Evolutionary conservation across 495 filamentous ascomycete species (phyloP).

Genomic region (Polyplosphaeria fusca): DNA sequence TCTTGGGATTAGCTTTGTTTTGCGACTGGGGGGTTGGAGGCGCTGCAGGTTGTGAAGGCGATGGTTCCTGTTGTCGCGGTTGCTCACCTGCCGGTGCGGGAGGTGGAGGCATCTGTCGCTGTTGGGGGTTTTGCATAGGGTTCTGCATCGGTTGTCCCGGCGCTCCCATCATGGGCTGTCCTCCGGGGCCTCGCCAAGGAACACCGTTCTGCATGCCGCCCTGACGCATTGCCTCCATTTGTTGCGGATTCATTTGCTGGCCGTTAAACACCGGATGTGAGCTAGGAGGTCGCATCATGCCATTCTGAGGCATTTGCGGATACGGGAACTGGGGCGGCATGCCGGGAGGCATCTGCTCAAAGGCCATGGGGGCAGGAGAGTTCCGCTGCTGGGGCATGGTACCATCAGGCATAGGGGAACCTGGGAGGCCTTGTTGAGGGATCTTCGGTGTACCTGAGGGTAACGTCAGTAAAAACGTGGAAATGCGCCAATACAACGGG

Average conservation of each 20-base stretch:
- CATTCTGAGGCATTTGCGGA: conserved; percentile 46
- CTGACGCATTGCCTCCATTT: conserved; percentile 35
- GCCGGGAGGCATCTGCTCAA: conserved; percentile 59
- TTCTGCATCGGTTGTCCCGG: conserved; percentile 49
- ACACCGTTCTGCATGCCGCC: conserved; percentile 39
- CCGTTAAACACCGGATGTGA: conserved; percentile 70
- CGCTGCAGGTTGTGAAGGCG: conserved; percentile 70
- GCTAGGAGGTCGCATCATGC: conserved; percentile 74
- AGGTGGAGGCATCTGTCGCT: conserved; percentile 83
- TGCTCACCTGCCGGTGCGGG: conserved; percentile 66
- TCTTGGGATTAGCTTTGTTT: conserved; percentile 79
- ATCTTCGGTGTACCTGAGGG: conserved; percentile 92
- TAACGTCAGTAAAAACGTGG: too few relatives aligned
- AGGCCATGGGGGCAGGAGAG: conserved; percentile 74
- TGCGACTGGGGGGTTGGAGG: conserved; percentile 82
- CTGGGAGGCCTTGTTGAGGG: conserved; percentile 65
- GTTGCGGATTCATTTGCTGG: conserved; percentile 47
- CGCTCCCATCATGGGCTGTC: conserved; percentile 22
- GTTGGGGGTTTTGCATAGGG: conserved; percentile 70
- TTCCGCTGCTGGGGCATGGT: conserved; percentile 67
- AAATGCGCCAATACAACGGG: too few relatives aligned
- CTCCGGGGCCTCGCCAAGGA: conserved; percentile 37
- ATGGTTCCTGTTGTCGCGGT: conserved; percentile 66
- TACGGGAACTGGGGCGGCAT: conserved; percentile 43
- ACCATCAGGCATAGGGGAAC: conserved; percentile 79